Conservation (phyloP, 1,284 basidiomycete genomes). For the Golubevia sp. region DNA sequence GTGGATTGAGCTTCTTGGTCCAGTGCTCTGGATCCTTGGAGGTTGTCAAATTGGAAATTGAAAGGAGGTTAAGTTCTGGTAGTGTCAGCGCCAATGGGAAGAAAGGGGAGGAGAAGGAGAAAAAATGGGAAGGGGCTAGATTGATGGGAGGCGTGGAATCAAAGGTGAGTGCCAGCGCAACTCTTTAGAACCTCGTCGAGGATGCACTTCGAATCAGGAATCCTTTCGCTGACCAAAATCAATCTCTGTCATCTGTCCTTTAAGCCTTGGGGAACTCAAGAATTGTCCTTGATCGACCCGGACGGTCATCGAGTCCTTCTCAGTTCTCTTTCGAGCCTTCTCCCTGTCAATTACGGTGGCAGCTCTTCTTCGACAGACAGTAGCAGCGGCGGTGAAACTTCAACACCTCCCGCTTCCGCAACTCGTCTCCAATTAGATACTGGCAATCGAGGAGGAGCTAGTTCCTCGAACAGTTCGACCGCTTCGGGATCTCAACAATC, state of each 20-base stretch:
- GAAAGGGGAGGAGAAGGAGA: no score
- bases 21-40: constrained; percentile 17
- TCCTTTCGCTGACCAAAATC: no score
- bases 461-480: no score
- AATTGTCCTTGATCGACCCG: constrained; percentile 24
- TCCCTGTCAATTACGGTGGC: constrained; percentile 8
- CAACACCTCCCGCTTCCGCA: no score
- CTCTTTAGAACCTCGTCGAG: no score
- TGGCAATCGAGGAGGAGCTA: no score
- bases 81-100: not conserved
- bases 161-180: constrained; percentile 11
- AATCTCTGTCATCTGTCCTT: not conserved
- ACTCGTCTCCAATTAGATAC: no score
- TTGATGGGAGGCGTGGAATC: constrained; percentile 19
- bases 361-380: no score
- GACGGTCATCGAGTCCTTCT: constrained; percentile 29
- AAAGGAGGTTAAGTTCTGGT: constrained; percentile 18
- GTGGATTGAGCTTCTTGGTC: constrained; percentile 17
- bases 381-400: no score
- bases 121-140: constrained; percentile 6
- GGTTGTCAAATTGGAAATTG: constrained; percentile 17
- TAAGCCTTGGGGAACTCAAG: constrained; percentile 26
- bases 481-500: no score
- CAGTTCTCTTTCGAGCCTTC: constrained; percentile 14
- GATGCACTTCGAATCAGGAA: not conserved